Evolutionary conservation across 148 eudicot genomes (phyloP).

Genomic region (Heliamphora exappendiculata): DNA sequence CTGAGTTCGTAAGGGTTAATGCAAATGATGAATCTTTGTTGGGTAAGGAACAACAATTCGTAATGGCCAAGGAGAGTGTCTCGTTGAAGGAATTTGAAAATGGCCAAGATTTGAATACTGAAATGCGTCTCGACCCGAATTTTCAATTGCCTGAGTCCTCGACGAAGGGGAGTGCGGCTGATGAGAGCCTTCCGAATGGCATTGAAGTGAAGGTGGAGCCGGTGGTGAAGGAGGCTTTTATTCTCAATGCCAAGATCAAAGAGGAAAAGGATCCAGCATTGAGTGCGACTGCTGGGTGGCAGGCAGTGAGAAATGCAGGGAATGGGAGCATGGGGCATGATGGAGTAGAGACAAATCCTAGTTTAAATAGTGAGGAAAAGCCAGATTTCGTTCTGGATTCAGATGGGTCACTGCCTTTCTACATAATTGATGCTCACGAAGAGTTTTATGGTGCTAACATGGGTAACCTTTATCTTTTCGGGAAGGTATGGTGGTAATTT

Average conservation of each 20-base stretch:
- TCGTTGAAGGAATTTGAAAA: slow-evolving; percentile 18
- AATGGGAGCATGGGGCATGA: slow-evolving; percentile 19
- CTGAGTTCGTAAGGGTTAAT: slow-evolving; percentile 14
- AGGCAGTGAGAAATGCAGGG: slow-evolving; percentile 43
- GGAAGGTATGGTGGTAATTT: slow-evolving; percentile 60
- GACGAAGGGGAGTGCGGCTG: slow-evolving; percentile 11
- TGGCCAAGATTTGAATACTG: slow-evolving; percentile 13
- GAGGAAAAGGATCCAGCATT: slow-evolving; percentile 49
- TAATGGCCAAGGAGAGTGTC: slow-evolving; percentile 21
- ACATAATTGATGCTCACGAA: slow-evolving; percentile 82
- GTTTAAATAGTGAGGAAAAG: slow-evolving; percentile 38
- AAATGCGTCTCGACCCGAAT: not conserved
- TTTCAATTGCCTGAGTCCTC: slow-evolving; percentile 14
- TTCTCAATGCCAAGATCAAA: slow-evolving; percentile 72
- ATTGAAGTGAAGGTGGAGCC: slow-evolving; percentile 26
- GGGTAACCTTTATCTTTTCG: slow-evolving; percentile 82
- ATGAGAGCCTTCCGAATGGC: slow-evolving; percentile 18
- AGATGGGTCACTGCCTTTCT: slow-evolving; percentile 82
- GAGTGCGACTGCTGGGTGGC: slow-evolving; percentile 62
- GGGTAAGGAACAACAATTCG: slow-evolving; percentile 16
- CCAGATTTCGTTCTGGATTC: slow-evolving; percentile 56
- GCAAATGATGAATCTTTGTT: slow-evolving; percentile 7
- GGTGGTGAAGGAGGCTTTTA: slow-evolving; percentile 26
- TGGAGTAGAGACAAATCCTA: slow-evolving; percentile 12
- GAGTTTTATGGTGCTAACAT: slow-evolving; percentile 61